phyloP scores from a whole-genome alignment of 1,284 basidiomycete genomes.

The Cutaneotrichosporon sp. region DNA sequence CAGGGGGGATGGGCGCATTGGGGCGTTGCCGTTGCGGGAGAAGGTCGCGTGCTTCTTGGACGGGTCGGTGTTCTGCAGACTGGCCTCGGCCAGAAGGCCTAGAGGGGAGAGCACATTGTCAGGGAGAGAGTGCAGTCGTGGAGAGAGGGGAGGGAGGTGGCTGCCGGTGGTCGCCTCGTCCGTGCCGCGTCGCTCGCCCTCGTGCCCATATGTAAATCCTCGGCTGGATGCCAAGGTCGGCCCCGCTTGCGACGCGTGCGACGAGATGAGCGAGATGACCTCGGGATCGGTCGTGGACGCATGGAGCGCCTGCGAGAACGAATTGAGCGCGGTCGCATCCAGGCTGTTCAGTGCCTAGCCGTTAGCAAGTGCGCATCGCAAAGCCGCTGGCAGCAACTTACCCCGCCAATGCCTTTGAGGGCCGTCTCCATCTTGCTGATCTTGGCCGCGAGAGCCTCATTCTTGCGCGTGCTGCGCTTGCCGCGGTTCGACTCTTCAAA shows the following conservation, averaged over 20 bases:
- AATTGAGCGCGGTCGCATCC: slow-evolving; percentile 60
- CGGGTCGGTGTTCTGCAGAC: slow-evolving; percentile 71
- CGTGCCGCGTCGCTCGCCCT: slow-evolving; percentile 11
- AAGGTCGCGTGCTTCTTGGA: slow-evolving; percentile 30
- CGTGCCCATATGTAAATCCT: slow-evolving; percentile 17
- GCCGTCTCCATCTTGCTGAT: slow-evolving; percentile 90
- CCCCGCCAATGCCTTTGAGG: slow-evolving; percentile 61
- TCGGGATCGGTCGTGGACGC: slow-evolving; percentile 56
- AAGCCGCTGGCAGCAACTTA: slow-evolving; percentile 25
- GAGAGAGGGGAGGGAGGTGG: slow-evolving; percentile 56
- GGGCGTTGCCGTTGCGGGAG: slow-evolving; percentile 26
- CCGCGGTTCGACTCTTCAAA: slow-evolving; percentile 95
- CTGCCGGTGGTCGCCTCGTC: slow-evolving; percentile 16
- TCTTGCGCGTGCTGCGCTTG: slow-evolving; percentile 81
- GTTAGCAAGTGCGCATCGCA: slow-evolving; percentile 1
- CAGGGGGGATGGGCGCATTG: slow-evolving; percentile 38
- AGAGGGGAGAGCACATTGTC: slow-evolving; percentile 89
- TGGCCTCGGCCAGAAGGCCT: slow-evolving; percentile 86
- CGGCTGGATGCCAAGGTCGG: slow-evolving; percentile 37
- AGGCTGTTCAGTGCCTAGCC: slow-evolving; percentile 66
- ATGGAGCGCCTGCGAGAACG: slow-evolving; percentile 46
- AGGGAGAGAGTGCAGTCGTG: slow-evolving; percentile 84
- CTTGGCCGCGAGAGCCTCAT: slow-evolving; percentile 83
- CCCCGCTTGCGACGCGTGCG: slow-evolving; percentile 58
- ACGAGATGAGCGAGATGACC: slow-evolving; percentile 77